These are phyloP conservation scores for Tetracladium setigerum DNA, from an alignment of 495 filamentous ascomycete species.

Conservation along the genomic window DNA sequence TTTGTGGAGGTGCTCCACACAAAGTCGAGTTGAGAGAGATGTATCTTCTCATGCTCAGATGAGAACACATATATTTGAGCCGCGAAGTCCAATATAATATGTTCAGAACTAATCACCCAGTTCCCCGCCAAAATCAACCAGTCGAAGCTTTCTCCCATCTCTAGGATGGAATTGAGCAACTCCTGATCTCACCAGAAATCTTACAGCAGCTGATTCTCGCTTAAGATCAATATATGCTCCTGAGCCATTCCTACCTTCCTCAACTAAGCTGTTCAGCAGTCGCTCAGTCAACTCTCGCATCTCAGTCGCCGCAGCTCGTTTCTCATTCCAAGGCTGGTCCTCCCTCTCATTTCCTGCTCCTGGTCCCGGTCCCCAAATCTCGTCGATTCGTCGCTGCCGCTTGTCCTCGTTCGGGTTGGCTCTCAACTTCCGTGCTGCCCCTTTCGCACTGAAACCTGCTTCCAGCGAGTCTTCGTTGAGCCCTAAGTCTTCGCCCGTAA, in stretches of 20 bases:
- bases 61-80: too few species aligned
- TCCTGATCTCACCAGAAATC: slow-evolving; percentile 78
- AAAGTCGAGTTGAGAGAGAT: too few species aligned
- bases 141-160: slow-evolving; percentile 64
- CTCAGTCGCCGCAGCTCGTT: slow-evolving; percentile 55
- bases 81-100: too few species aligned
- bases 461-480: slow-evolving; percentile 49
- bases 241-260: slow-evolving; percentile 45
- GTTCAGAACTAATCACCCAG: slow-evolving; percentile 49
- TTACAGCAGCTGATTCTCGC: slow-evolving; percentile 71
- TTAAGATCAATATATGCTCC: slow-evolving; percentile 59
- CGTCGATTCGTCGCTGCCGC: slow-evolving; percentile 64
- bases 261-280: slow-evolving; percentile 52
- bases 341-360: slow-evolving; percentile 25
- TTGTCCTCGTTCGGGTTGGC: slow-evolving; percentile 34
- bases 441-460: slow-evolving; percentile 64
- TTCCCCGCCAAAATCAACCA: slow-evolving; percentile 80
- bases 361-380: slow-evolving; percentile 52
- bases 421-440: slow-evolving; percentile 58
- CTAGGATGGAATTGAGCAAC: slow-evolving; percentile 82
- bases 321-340: slow-evolving; percentile 43
- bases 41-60: too few species aligned
- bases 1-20: too few species aligned
- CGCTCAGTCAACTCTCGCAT: slow-evolving; percentile 59
- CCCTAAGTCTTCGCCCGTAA: slow-evolving; percentile 66